Percentiles rank a stretch among this genome's conserved stretches.
Conservation (phyloP, 2,329 filamentous ascomycete species). For the Dactylellina parvicollis region DNA sequence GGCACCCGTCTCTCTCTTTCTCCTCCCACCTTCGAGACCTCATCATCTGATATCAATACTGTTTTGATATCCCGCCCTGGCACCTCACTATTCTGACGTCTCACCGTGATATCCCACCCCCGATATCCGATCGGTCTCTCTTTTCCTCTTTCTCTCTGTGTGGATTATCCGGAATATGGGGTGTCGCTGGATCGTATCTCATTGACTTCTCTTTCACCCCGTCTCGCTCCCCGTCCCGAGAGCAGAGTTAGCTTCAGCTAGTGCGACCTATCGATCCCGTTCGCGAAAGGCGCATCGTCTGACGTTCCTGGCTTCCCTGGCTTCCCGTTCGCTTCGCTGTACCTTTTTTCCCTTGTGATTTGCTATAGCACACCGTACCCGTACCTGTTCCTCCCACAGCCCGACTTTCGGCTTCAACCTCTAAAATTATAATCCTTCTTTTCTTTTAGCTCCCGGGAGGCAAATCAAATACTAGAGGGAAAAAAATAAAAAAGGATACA, state of each 20-base stretch:
- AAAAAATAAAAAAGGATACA: slow-evolving; percentile 16
- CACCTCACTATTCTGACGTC: not conserved
- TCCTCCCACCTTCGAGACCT: slow-evolving; percentile 10
- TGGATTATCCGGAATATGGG: slow-evolving; percentile 53
- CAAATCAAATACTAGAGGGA: slow-evolving; percentile 15
- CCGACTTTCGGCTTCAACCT: slow-evolving; percentile 31
- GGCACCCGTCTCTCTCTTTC: not conserved
- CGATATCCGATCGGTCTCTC: not conserved
- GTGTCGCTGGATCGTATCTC: slow-evolving; percentile 50
- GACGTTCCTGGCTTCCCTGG: slow-evolving; percentile 1
- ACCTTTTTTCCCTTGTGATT: slow-evolving; percentile 19
- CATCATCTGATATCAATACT: not conserved
- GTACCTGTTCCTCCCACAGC: slow-evolving; percentile 2
- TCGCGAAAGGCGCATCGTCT: slow-evolving; percentile 33
- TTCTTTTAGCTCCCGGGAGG: slow-evolving; percentile 36
- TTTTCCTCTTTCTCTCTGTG: slow-evolving; percentile 12
- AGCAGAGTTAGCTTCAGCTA: slow-evolving; percentile 19
- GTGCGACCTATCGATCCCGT: slow-evolving; percentile 19
- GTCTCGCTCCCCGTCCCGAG: slow-evolving; percentile 29
- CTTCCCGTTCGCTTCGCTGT: slow-evolving; percentile 45
- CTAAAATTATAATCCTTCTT: slow-evolving; percentile 39
- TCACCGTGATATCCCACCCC: not conserved
- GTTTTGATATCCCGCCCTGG: not conserved
- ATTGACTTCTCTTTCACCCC: slow-evolving; percentile 37
- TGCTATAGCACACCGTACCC: not conserved